phyloP scores from a whole-genome alignment of 164 flowering plant genomes.

The Chimonanthus praecox region DNA sequence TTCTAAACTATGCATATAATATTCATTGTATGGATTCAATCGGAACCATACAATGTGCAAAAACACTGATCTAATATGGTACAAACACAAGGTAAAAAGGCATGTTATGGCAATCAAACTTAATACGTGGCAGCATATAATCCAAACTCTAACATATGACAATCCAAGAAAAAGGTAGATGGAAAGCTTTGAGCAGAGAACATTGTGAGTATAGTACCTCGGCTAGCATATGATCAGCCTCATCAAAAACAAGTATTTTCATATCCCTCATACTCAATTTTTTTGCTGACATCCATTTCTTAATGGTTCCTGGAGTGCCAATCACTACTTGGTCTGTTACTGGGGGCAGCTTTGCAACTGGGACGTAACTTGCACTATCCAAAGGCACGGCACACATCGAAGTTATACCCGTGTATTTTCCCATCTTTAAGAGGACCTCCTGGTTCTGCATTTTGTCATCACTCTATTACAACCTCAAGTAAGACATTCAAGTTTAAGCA shows the following conservation, averaged over 20 bases:
- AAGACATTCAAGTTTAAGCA: background rate
- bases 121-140: background rate
- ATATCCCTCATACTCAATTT: conserved; percentile 44
- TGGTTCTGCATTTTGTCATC: conserved; percentile 46
- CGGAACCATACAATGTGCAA: background rate
- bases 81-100: too few relatives aligned
- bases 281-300: conserved; percentile 49
- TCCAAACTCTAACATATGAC: background rate
- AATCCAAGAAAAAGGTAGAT: background rate
- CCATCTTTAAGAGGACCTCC: conserved; percentile 85
- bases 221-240: conserved; percentile 97
- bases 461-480: background rate
- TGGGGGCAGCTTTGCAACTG: conserved; percentile 37
- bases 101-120: background rate
- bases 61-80: too few relatives aligned
- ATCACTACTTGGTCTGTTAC: conserved; percentile 72
- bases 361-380: conserved; percentile 33
- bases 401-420: conserved; percentile 72
- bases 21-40: too few relatives aligned
- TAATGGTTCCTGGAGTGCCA: conserved; percentile 92
- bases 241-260: conserved; percentile 94
- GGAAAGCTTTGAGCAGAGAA: background rate
- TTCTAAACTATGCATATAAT: too few relatives aligned
- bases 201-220: conserved; percentile 36
- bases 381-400: conserved; percentile 62